Conservation (phyloP, 2,329 filamentous ascomycete species). For the Tothia fuscella region DNA sequence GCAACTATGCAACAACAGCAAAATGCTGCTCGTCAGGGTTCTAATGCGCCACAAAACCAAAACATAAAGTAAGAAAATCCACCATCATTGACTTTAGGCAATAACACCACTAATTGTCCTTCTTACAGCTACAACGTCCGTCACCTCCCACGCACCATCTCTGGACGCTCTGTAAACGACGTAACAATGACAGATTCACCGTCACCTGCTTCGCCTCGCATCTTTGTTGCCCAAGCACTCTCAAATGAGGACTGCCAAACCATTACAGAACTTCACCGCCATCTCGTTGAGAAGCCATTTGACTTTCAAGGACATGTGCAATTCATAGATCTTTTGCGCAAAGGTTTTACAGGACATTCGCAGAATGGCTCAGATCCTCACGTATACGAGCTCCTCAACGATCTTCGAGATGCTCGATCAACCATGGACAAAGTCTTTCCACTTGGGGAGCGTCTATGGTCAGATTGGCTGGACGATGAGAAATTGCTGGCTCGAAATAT, state of each 20-base stretch:
- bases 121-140: conserved; percentile 14
- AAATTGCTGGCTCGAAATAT: conserved; percentile 47
- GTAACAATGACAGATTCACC: conserved; percentile 35
- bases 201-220: conserved; percentile 28
- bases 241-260: conserved; percentile 31
- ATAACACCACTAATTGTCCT: background rate
- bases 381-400: conserved; percentile 32
- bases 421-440: conserved; percentile 53
- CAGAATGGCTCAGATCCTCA: conserved; percentile 24
- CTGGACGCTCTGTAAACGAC: conserved; percentile 32
- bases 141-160: conserved; percentile 27
- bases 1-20: conserved; percentile 36
- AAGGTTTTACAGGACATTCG: conserved; percentile 33
- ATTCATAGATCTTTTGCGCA: conserved; percentile 36
- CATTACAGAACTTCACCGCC: conserved; percentile 31
- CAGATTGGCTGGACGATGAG: conserved; percentile 65
- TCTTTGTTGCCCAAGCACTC: conserved; percentile 30
- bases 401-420: conserved; percentile 39
- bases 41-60: background rate
- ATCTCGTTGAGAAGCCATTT: conserved; percentile 35
- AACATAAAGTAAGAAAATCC: conserved; percentile 3
- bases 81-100: background rate
- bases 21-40: conserved; percentile 5
- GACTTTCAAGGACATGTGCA: conserved; percentile 37
- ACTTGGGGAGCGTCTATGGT: conserved; percentile 65